Evolutionary conservation across 805 yeast genomes (phyloP), one percentile per base, ranked within the genome.

Genomic region (Pichia nanzhaoensis): DNA sequence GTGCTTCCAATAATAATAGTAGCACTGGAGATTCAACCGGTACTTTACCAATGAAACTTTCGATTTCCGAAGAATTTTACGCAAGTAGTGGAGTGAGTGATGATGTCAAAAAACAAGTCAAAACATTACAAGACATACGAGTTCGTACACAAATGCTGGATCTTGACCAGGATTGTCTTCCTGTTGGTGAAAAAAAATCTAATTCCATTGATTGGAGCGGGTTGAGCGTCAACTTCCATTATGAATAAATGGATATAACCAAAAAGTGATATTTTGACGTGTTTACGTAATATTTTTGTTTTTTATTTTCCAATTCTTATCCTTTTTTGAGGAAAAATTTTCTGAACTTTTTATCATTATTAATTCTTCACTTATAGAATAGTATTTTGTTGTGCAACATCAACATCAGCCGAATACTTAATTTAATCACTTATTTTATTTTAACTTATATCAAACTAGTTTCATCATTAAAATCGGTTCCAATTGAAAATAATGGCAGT

Each of bases 131-230:
- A 24, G 68, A 68, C 24, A 57, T 77, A 28, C 68, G 80, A 53
- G 66, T 66, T 42, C 68, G 71, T 32, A 70, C 75, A 3, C 84
- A 79, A 54, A 54, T 77, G 53, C 53, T 76, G 19, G 69, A 66
- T 24, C 51, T 74, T 34, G 61, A 59, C n/a, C 61, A 61, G 4
- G 58, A 51, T 9, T 14, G 13, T 20, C 4, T 12, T 3, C 12
- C 28, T 17, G 33, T 30, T 17, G 16, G 14, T 37, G 9, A 18
- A 10, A 5, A 31, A n/a, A 18, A 34, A n/a, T 13, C 16, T 63
- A 63, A 12, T 9, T 6, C 22, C 14, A n/a, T 39, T 18, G 44
- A 40, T 4, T 37, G 41, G 39, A 28, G 21, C 13, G n/a, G 19
- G 4, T 27, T 40, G 3, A 45, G 35, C 20, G 16, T 33, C 9